A percentile compares a stretch with the other conserved stretches of the same genome.
Conservation (phyloP, 2,329 filamentous ascomycete species). For the Chaetomiaceae sp. region DNA sequence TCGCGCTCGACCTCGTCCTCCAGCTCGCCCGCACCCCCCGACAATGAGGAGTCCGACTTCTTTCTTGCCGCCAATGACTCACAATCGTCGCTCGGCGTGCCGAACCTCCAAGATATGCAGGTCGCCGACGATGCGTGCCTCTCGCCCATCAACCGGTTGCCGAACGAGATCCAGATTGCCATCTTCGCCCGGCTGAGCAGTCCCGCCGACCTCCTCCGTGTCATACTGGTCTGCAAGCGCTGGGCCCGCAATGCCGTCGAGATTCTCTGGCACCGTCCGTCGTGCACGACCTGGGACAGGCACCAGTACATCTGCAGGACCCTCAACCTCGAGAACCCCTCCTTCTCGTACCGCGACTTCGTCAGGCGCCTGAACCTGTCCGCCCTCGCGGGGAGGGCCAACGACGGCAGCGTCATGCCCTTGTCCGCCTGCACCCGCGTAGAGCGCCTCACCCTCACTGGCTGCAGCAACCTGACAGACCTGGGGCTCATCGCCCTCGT, state of each 20-base stretch:
- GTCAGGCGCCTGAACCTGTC: constrained; percentile 90
- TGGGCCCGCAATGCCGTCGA: constrained; percentile 93
- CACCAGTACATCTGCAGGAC: constrained; percentile 76
- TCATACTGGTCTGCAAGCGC: constrained; percentile 88
- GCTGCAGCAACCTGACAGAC: constrained; percentile 80
- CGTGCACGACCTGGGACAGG: constrained; percentile 80
- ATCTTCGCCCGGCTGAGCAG: constrained; percentile 80
- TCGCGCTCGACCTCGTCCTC: constrained; percentile 61
- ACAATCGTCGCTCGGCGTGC: constrained; percentile 79
- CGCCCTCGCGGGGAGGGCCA: constrained; percentile 65
- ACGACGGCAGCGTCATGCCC: constrained; percentile 80
- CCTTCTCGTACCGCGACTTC: constrained; percentile 83
- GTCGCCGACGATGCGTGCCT: constrained; percentile 61
- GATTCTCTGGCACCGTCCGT: constrained; percentile 87
- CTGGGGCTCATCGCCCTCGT: constrained; percentile 74
- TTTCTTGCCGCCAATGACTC: constrained; percentile 87
- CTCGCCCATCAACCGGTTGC: constrained; percentile 77
- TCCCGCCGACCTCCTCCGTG: constrained; percentile 71
- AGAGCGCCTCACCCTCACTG: constrained; percentile 87
- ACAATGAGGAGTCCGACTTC: constrained; percentile 91
- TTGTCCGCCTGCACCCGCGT: constrained; percentile 82
- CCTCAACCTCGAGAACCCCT: constrained; percentile 64
- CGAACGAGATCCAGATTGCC: constrained; percentile 89
- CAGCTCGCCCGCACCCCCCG: constrained; percentile 66
- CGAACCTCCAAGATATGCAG: constrained; percentile 68